Evolutionary conservation across 495 filamentous ascomycete genomes (phyloP), one percentile per base, ranked within the genome.

Genomic region (Lasiosphaeria miniovina): DNA sequence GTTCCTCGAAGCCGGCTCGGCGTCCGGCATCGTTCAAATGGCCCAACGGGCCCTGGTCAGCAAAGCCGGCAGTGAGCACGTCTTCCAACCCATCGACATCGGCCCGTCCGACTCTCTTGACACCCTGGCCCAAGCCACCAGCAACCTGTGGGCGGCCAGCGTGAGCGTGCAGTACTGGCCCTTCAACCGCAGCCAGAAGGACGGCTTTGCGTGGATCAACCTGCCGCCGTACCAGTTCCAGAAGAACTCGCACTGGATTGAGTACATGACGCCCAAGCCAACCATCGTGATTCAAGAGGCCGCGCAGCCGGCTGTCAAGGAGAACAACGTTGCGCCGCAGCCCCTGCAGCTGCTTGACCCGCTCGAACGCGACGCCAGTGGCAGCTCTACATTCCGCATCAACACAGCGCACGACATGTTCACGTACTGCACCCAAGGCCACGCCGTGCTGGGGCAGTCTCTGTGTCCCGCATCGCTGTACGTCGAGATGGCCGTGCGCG

Each of bases 181-280:
- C 0, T 74, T 75, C 55, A 57, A 63, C 15, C 45, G 60, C 62
- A 45, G n/a, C 49, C 7, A 31, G 36, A 15, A 33, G 55, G 24
- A 24, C 24, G 24, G 24, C 24, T 24, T 24, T 24, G 24, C 24
- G 24, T n/a, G 78, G 4, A 11, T 83, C 14, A 57, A 71, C 2
- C 71, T 84, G 0, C 82, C 82, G 10, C 75, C 81, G 1, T 84
- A 82, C 38, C 78, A 81, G 56, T 84, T 85, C 49, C 77, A 83
- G 36, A 76, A 76, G 54, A 58, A 73, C 0, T 52, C 62, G 0
- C 76, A 45, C 24, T 55, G 54, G 54, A 68, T 0, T 70, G 81
- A 0, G 66, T 79, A 5, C 8, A 57, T 0, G 79, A 85, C 54
- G 60, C 67, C 1, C 75, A 81, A 32, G 57, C 15, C 46, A 5